Base-by-base conservation (phyloP, 2,329 filamentous ascomycete genomes). In the Sarocladium oryzae region DNA sequence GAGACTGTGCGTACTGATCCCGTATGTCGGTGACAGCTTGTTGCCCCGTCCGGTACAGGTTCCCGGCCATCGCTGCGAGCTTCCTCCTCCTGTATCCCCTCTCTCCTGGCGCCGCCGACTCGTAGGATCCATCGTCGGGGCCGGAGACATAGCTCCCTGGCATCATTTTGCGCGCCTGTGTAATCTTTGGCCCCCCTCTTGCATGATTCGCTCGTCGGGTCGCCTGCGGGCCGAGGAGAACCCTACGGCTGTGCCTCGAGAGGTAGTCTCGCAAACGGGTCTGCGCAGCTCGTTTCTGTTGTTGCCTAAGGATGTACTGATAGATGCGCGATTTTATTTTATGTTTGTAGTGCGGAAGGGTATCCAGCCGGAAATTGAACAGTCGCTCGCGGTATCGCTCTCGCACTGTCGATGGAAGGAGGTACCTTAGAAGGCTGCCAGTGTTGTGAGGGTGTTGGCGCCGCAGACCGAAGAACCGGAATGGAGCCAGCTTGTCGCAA, bases 271-370 rank as follows among this genome's bases (percentile, higher is more conserved):
- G 60, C 54, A 77, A 63, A 46, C 71, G 68, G 56, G 66, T 72
- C 63, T 72, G 70, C 56, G 76, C 71, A 57, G 69, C 67, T 54
- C 77, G 74, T 58, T 71, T 77, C 45, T 70, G 73, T 66, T 89
- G 84, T 49, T 80, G 79, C 58, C 76, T 74, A 55, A 91, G 71
- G 52, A 95, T 75, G 56, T 85, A 88, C 41, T 77, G 78, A 64
- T 93, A 95, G 56, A 96, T 82, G 52, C 83, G 81, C 33, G 84
- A 84, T 68, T 95, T 89, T 8, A 88, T 70, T 50, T 78, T 75
- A 63, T 85, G 81, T 61, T 85, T 87, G 60, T 88, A 77, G 49
- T 76, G 72, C 11, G 89, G 88, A 21, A 95, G 68, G 4, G 81
- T 88, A 59, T 90, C 82, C 76, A 89, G 80, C 56, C 82, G 87